Evolutionary conservation across 768 basidiomycete genomes (phyloP).

Genomic region (Amanita rimosa): DNA sequence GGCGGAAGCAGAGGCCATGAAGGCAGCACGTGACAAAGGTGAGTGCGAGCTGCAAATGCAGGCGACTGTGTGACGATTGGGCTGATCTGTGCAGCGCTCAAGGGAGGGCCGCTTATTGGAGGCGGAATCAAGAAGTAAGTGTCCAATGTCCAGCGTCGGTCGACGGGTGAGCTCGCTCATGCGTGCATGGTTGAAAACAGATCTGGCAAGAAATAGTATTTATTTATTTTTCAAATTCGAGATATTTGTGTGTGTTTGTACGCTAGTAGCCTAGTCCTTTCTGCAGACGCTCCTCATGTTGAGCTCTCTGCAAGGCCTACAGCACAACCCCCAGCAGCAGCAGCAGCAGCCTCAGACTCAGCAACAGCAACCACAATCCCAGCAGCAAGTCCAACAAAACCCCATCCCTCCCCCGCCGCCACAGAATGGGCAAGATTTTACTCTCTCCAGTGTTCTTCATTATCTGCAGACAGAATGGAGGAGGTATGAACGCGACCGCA

Average conservation of each 20-base stretch:
- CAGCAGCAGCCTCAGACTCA: conserved; percentile 58
- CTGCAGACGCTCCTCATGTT: conserved; percentile 43
- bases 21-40: conserved; percentile 69
- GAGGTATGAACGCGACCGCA: conserved; percentile 93
- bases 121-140: conserved; percentile 84
- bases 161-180: not conserved
- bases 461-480: conserved; percentile 98
- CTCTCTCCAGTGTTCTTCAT: conserved; percentile 89
- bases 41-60: no score
- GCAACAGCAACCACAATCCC: conserved; percentile 38
- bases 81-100: conserved; percentile 29
- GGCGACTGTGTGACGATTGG: conserved; percentile 2
- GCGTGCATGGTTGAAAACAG: conserved; percentile 30
- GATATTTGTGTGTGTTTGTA: conserved; percentile 31
- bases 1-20: conserved; percentile 60
- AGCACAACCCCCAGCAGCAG: conserved; percentile 42
- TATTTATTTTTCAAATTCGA: conserved; percentile 4
- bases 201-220: conserved; percentile 58
- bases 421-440: conserved; percentile 86
- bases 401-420: conserved; percentile 65
- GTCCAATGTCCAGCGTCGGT: not conserved
- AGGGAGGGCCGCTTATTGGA: conserved; percentile 59
- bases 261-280: conserved; percentile 4
- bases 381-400: conserved; percentile 43
- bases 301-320: conserved; percentile 56